Conservation (phyloP, 208 protist genomes). For the Trypanosoma avium region DNA sequence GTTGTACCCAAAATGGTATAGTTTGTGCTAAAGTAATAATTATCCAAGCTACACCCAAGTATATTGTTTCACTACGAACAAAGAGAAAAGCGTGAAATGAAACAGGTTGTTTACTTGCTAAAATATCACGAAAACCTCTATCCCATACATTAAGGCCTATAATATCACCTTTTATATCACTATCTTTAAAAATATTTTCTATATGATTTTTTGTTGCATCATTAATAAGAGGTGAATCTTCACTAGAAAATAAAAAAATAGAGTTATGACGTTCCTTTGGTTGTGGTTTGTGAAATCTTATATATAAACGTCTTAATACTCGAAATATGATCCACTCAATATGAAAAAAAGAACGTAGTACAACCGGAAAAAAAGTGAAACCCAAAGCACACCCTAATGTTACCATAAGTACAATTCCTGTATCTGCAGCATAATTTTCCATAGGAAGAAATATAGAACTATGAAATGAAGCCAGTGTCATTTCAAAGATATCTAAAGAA, state of each 20-base stretch:
- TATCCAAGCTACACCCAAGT: conserved; percentile 54
- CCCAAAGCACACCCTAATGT: conserved; percentile 56
- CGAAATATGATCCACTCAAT: conserved; percentile 35
- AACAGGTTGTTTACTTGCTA: conserved; percentile 44
- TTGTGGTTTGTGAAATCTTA: not conserved
- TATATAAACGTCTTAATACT: conserved; percentile 3
- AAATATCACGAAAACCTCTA: conserved; percentile 49
- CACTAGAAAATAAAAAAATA: conserved; percentile 10
- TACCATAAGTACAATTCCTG: conserved; percentile 43
- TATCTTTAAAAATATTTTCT: conserved; percentile 14
- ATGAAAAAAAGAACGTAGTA: conserved; percentile 55
- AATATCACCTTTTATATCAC: conserved; percentile 7
- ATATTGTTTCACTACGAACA: conserved; percentile 42
- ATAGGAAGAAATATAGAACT: conserved; percentile 70
- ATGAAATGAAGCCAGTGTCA: conserved; percentile 63
- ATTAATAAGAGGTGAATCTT: conserved; percentile 8
- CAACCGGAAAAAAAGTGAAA: conserved; percentile 72
- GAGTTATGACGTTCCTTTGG: not conserved
- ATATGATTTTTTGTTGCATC: not conserved
- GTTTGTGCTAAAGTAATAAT: conserved; percentile 55
- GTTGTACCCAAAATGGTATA: conserved; percentile 64
- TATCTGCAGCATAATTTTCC: conserved; percentile 48
- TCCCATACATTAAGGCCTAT: conserved; percentile 30
- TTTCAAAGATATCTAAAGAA: conserved; percentile 33
- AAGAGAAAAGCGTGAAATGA: conserved; percentile 81